phyloP scores from a whole-genome alignment of 2,329 filamentous ascomycete species.

The Aschersonia sp. region DNA sequence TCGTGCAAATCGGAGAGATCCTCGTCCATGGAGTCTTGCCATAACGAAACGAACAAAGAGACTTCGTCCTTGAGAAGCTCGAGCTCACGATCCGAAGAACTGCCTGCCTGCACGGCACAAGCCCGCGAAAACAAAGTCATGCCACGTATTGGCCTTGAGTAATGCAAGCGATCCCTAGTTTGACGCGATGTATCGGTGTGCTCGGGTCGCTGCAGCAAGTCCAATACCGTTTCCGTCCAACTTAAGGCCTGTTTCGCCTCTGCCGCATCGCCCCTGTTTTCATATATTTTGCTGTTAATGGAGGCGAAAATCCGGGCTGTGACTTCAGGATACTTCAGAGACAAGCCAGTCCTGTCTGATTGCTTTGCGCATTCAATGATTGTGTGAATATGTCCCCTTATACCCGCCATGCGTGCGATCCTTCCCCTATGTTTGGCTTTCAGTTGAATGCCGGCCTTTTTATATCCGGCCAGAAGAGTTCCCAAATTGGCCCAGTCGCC shows the following conservation, averaged over 20 bases:
- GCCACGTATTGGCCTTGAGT: slow-evolving; percentile 15
- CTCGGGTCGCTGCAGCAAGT: slow-evolving; percentile 29
- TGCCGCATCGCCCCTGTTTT: slow-evolving; percentile 16
- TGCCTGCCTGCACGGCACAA: slow-evolving; percentile 10
- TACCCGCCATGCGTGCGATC: slow-evolving; percentile 26
- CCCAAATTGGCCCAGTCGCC: slow-evolving; percentile 38
- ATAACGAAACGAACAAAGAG: slow-evolving; percentile 12
- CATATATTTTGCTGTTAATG: slow-evolving; percentile 23
- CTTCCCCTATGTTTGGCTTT: slow-evolving; percentile 17
- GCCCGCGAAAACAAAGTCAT: slow-evolving; percentile 15
- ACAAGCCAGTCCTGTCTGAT: slow-evolving; percentile 29
- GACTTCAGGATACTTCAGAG: slow-evolving; percentile 25
- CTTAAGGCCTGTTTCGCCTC: slow-evolving; percentile 26
- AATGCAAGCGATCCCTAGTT: slow-evolving; percentile 9
- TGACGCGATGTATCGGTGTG: slow-evolving; percentile 16
- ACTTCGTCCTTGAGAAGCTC: slow-evolving; percentile 15
- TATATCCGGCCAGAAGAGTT: slow-evolving; percentile 35
- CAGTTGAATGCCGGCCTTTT: slow-evolving; percentile 25
- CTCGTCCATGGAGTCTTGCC: slow-evolving; percentile 9
- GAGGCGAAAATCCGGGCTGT: slow-evolving; percentile 14
- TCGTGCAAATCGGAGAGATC: slow-evolving; percentile 9
- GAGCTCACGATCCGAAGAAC: slow-evolving; percentile 11
- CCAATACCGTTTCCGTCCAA: slow-evolving; percentile 32
- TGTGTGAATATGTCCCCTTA: slow-evolving; percentile 24
- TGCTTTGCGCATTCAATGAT: slow-evolving; percentile 36